Evolutionary conservation across 305 asterid species (phyloP).

Genomic region (Rubia occidens): DNA sequence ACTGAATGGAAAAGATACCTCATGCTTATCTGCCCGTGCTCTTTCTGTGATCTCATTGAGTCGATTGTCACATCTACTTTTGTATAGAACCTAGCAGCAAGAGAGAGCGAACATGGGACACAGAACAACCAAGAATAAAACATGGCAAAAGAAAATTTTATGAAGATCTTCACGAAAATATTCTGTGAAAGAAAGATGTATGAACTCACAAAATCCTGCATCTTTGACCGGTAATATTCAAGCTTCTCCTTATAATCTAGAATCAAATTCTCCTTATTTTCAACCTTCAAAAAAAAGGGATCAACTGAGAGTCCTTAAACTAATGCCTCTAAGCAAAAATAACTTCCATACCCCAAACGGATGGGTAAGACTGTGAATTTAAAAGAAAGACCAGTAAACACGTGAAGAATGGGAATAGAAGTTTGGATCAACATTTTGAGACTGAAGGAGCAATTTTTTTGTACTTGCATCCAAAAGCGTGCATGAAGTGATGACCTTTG

Average conservation of each 20-base stretch:
- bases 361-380: conserved; percentile 13
- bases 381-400: background rate
- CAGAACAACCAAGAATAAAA: conserved; percentile 11
- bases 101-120: conserved; percentile 14
- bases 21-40: conserved; percentile 86
- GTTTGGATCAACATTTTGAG: background rate
- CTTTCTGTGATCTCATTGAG: conserved; percentile 97
- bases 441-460: background rate
- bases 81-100: conserved; percentile 68
- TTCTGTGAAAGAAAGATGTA: conserved; percentile 15
- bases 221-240: conserved; percentile 73
- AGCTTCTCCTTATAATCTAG: conserved; percentile 91
- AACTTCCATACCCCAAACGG: conserved; percentile 12
- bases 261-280: conserved; percentile 52
- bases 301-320: conserved; percentile 14
- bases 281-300: conserved; percentile 47
- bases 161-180: background rate
- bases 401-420: background rate
- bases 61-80: conserved; percentile 94
- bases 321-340: conserved; percentile 5
- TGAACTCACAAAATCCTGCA: conserved; percentile 92
- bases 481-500: background rate
- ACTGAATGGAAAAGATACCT: conserved; percentile 38
- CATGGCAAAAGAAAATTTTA: background rate
- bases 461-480: background rate